Base-by-base conservation (phyloP, 2,329 filamentous ascomycete species). In the Pochonia chlamydosporia region DNA sequence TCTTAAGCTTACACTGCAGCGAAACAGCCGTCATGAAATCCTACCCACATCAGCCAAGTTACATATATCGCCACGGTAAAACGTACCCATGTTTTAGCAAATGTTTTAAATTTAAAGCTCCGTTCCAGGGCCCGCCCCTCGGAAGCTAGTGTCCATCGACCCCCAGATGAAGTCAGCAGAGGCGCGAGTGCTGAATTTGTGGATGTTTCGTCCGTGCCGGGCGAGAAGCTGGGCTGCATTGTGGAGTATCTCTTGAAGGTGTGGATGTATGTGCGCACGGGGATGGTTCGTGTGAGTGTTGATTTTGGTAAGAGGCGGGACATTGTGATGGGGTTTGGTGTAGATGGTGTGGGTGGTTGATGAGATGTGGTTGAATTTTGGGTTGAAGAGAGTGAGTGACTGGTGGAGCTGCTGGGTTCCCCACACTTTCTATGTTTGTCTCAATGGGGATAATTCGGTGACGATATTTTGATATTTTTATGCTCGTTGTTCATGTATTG, bases 21-120 rank as follows among this genome's bases (percentile, higher is more conserved):
- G 84, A 81, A 13, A 89, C 76, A 3, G 74, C 74, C n/a, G 82
- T 85, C 84, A 89, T 88, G 65, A 89, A 89, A 53, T 84, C 82
- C 82, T 85, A 51, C n/a, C 14, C 25, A 25, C 13, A 21, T 44
- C 13, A 37, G 37, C 14, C 16, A 10, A 7, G 40, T 21, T 16
- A 6, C 3, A 2, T n/a, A 4, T 13, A 20, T 24, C 23, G 18
- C 5, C 16, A 10, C 8, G 20, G 23, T 13, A 14, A 8, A 8
- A 70, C 74, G 51, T 54, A 82, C 79, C 81, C 82, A 85, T 7
- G 79, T 79, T 68, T 80, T 84, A 30, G 75, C 71, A 61, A 85
- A 85, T 2, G 72, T 82, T 66, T 81, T 82, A 58, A 85, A 85
- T 57, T 70, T 77, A 60, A 84, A 84, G 46, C 66, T 71, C 44